phyloP scores from a whole-genome alignment of 2,329 filamentous ascomycete species.

The Colletotrichum sp. region DNA sequence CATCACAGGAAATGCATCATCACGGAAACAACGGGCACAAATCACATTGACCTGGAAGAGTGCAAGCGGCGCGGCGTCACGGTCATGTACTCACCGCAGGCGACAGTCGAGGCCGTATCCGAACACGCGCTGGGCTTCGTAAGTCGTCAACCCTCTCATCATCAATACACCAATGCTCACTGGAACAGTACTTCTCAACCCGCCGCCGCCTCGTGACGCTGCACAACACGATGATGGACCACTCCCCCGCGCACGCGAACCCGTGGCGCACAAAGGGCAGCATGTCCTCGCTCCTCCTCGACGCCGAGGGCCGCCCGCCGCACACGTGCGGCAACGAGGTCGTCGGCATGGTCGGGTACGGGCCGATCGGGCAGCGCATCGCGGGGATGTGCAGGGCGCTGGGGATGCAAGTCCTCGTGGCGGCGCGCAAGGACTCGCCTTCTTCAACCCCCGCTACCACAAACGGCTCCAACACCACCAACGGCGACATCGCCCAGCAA shows the following conservation, averaged over 20 bases:
- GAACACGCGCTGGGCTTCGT: slow-evolving; percentile 27
- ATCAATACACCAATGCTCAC: neutral
- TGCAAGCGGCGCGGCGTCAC: slow-evolving; percentile 23
- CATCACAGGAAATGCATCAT: slow-evolving; percentile 26
- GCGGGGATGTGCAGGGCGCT: slow-evolving; percentile 24
- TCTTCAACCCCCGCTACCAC: neutral
- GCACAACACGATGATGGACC: slow-evolving; percentile 23
- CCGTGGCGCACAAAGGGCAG: slow-evolving; percentile 20
- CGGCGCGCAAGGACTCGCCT: slow-evolving; percentile 23
- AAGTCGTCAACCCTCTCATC: neutral
- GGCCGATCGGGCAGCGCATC: slow-evolving; percentile 27
- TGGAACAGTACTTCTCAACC: slow-evolving; percentile 24
- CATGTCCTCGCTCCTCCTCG: slow-evolving; percentile 21
- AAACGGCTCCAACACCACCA: neutral
- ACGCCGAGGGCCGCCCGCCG: slow-evolving; percentile 25
- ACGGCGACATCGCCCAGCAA: neutral
- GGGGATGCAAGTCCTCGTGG: slow-evolving; percentile 27
- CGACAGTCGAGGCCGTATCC: slow-evolving; percentile 25
- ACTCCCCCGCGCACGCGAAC: slow-evolving; percentile 8
- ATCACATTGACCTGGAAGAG: slow-evolving; percentile 27
- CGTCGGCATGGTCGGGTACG: slow-evolving; percentile 30
- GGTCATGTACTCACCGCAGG: slow-evolving; percentile 24
- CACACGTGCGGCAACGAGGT: slow-evolving; percentile 30
- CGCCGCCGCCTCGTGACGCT: slow-evolving; percentile 24
- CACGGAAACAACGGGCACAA: slow-evolving; percentile 25